These are phyloP conservation scores for Amborella trichopoda DNA, from an alignment of 164 flowering plant genomes.

Conservation along the genomic window DNA sequence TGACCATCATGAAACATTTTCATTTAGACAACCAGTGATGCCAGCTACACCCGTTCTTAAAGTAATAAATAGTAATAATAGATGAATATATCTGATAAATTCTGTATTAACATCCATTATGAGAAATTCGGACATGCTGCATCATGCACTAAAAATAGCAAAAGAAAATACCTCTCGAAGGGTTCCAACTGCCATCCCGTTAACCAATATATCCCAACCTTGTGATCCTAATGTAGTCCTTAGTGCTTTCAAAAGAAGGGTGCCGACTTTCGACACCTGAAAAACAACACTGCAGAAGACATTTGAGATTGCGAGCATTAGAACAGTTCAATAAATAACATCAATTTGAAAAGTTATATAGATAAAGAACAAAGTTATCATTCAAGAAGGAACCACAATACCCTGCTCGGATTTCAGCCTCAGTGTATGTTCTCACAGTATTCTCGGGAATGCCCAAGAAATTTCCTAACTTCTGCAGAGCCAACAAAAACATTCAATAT, in stretches of 20 bases:
- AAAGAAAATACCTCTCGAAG: constrained; percentile 50
- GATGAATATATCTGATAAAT: too few species aligned
- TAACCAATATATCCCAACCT: constrained; percentile 96
- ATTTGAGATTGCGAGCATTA: constrained; percentile 7
- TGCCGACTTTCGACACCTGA: constrained; percentile 88
- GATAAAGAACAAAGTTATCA: constrained; percentile 2
- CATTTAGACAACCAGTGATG: too few species aligned
- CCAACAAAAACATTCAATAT: too few species aligned
- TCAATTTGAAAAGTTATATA: not conserved
- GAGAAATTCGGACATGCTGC: not conserved
- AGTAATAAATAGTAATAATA: too few species aligned
- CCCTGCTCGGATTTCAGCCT: constrained; percentile 99
- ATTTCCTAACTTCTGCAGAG: constrained; percentile 63
- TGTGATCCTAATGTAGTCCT: constrained; percentile 66
- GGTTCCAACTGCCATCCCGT: constrained; percentile 68
- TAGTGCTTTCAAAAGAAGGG: constrained; percentile 63
- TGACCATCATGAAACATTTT: too few species aligned
- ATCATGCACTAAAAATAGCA: not conserved
- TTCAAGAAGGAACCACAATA: constrained; percentile 13
- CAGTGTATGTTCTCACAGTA: constrained; percentile 75
- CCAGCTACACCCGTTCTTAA: too few species aligned
- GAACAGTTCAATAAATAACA: too few species aligned
- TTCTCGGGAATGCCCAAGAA: constrained; percentile 86
- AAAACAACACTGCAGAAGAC: constrained; percentile 54
- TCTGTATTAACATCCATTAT: not conserved